Evolutionary conservation across 306 rosid species (phyloP), one percentile per base, ranked within the genome.

Genomic region (Citrullus mucosospermus): DNA sequence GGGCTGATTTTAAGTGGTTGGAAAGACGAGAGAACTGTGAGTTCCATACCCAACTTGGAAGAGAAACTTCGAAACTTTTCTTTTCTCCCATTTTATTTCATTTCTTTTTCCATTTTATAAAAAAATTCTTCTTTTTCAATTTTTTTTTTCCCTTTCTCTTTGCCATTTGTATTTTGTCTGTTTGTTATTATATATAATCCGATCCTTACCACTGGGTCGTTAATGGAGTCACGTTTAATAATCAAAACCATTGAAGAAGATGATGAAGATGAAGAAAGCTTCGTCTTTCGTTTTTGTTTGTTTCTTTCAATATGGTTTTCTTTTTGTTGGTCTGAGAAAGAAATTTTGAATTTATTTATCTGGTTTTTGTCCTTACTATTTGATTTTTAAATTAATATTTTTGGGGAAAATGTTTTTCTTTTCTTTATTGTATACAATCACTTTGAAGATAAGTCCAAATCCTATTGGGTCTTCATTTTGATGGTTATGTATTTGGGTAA

Each of bases 1-100:
- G 79, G 62, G 79, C 67, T 76, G 68, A 56, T 39, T 76, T 75
- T 76, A 38, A 54, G 68, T 76, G 79, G 79, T 76, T 76, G 79
- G 38, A 76, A 54, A 75, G 78, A 58, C 68, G 39, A 76, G 79
- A 76, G 69, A 76, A 59, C 56, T 76, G 68, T 57, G 79, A 56
- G 79, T 76, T 58, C 36, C 68, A 56, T 57, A 41, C 54, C 13
- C 79, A 76, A 57, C 53, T 56, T 58, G 68, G 39, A 56, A 57
- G n/a, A 43, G 41, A 76, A 76, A 76, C 36, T 55, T 55, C 62
- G 12, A 76, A 76, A 39, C 41, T 46, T 39, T 16, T 74, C 44
- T 51, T 48, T 69, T 32, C 51, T 32, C 51, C 28, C 17, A 16
- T 25, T 15, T 16, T 51, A 1, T 30, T 43, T 12, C 57, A 53